phyloP scores from a whole-genome alignment of 495 filamentous ascomycete species.

The Aspergillus conjunctus region DNA sequence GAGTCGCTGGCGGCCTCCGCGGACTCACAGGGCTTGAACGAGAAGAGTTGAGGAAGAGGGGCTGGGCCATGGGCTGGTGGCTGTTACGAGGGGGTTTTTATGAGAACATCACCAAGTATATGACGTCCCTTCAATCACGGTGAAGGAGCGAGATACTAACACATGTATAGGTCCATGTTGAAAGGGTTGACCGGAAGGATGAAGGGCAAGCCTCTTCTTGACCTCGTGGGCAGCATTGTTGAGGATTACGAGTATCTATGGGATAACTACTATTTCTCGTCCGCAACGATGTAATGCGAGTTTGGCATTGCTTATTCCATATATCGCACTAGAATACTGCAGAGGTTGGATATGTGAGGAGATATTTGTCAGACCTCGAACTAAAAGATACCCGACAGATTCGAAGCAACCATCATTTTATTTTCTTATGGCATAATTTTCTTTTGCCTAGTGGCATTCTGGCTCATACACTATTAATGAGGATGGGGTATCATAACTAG shows the following conservation, averaged over 20 bases:
- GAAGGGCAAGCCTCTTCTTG: constrained; percentile 72
- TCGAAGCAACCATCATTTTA: not conserved
- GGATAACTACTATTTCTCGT: constrained; percentile 95
- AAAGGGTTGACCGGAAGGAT: constrained; percentile 65
- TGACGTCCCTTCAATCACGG: not conserved
- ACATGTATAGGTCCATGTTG: constrained; percentile 54
- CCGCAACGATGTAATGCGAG: constrained; percentile 59
- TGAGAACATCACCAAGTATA: constrained; percentile 83
- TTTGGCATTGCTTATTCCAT: not conserved
- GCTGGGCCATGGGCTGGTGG: constrained; percentile 94
- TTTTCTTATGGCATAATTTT: not conserved
- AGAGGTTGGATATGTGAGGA: not conserved
- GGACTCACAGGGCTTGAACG: constrained; percentile 81
- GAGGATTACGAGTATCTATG: constrained; percentile 97
- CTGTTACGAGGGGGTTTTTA: constrained; percentile 93
- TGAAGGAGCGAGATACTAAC: constrained; percentile 33
- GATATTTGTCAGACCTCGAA: not conserved
- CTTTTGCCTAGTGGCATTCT: not conserved
- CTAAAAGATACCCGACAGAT: not conserved
- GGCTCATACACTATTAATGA: constrained; percentile 1
- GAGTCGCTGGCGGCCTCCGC: constrained; percentile 64
- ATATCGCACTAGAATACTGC: not conserved
- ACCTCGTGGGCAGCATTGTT: constrained; percentile 76
- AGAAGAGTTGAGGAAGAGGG: constrained; percentile 81
- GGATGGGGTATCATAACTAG: constrained; percentile 16